These are phyloP conservation scores for Phytophthora foliorum DNA, from an alignment of 352 stramenopile species.

Conservation along the genomic window DNA sequence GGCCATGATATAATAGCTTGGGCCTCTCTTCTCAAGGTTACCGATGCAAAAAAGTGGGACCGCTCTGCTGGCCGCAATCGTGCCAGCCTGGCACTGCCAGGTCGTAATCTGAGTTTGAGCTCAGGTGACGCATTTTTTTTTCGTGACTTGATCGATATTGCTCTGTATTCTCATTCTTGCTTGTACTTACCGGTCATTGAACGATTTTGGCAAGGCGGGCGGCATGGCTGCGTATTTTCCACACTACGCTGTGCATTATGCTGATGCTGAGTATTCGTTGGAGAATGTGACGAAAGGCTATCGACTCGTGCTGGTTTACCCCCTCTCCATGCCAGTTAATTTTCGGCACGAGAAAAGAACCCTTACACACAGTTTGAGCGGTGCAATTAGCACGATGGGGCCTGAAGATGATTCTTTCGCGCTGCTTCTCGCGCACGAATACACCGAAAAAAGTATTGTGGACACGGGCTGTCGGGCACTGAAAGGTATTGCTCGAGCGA, in stretches of 20 bases:
- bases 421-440: not conserved
- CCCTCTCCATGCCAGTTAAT: slow-evolving; percentile 15
- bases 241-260: slow-evolving; percentile 33
- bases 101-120: too few species aligned
- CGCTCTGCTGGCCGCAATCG: too few species aligned
- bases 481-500: not conserved
- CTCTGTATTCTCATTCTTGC: too few species aligned
- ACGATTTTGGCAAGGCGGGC: slow-evolving; percentile 27
- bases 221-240: slow-evolving; percentile 14
- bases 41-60: too few species aligned
- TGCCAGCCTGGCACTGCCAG: too few species aligned
- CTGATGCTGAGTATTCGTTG: slow-evolving; percentile 25
- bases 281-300: slow-evolving; percentile 31
- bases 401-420: not conserved
- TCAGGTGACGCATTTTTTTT: too few species aligned
- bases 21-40: too few species aligned
- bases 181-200: too few species aligned
- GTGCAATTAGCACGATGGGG: not conserved
- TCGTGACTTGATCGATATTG: too few species aligned
- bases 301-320: slow-evolving; percentile 27
- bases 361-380: not conserved
- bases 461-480: not conserved
- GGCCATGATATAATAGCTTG: too few species aligned
- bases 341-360: slow-evolving; percentile 1
- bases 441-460: not conserved